Conservation (phyloP, 2,329 filamentous ascomycete genomes). For the Colletotrichum aenigma region DNA sequence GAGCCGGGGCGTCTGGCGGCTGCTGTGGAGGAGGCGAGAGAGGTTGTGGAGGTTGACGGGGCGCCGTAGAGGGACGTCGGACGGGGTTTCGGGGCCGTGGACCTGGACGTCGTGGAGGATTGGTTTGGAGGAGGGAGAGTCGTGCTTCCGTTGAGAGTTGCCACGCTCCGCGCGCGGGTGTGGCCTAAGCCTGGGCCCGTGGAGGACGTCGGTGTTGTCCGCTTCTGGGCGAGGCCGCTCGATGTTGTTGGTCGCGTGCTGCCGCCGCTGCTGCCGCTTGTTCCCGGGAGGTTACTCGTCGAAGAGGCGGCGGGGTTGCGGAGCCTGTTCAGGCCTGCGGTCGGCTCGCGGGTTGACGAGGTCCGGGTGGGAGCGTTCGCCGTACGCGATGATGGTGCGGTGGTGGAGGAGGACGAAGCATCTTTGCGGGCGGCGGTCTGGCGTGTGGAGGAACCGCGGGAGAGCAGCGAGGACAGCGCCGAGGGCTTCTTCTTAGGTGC, state of each 20-base stretch:
- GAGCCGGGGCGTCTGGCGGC: slow-evolving; percentile 36
- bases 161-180: slow-evolving; percentile 44
- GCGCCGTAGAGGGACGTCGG: slow-evolving; percentile 12
- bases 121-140: slow-evolving; percentile 41
- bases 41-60: not conserved
- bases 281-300: slow-evolving; percentile 1
- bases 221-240: slow-evolving; percentile 24
- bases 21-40: not conserved
- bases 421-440: not conserved
- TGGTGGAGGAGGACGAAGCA: not conserved
- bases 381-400: not conserved
- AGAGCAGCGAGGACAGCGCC: not conserved
- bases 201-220: slow-evolving; percentile 28
- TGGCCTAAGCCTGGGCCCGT: slow-evolving; percentile 27
- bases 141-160: slow-evolving; percentile 39
- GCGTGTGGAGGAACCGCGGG: not conserved
- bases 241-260: slow-evolving; percentile 29
- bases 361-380: not conserved
- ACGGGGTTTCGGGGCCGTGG: not conserved
- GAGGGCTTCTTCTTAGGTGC: slow-evolving; percentile 11
- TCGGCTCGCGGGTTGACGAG: slow-evolving; percentile 13
- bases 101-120: slow-evolving; percentile 29
- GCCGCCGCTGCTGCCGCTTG: slow-evolving; percentile 9
- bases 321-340: not conserved
- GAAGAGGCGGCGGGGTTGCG: slow-evolving; percentile 24